phyloP scores from a whole-genome alignment of 2,329 filamentous ascomycete genomes.

The Penicillium brasilianum region DNA sequence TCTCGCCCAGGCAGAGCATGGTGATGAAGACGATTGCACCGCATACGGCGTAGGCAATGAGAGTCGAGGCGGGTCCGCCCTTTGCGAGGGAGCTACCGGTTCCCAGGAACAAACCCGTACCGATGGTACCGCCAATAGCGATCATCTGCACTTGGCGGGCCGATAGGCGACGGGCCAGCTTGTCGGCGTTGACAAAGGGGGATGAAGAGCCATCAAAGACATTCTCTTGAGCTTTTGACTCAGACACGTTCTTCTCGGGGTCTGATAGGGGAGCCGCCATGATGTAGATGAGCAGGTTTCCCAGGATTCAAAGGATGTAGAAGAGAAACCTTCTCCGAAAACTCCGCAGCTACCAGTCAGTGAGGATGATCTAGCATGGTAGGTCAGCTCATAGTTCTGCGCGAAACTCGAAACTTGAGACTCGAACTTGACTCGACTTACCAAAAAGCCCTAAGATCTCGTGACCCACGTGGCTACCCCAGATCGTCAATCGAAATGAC shows the following conservation, averaged over 20 bases:
- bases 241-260: slow-evolving; percentile 32
- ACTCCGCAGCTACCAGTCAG: not conserved
- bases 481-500: slow-evolving; percentile 11
- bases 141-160: slow-evolving; percentile 72
- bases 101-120: slow-evolving; percentile 66
- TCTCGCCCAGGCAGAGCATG: slow-evolving; percentile 65
- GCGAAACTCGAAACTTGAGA: not conserved
- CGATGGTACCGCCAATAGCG: slow-evolving; percentile 56
- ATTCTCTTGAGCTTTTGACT: slow-evolving; percentile 21
- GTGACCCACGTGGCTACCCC: slow-evolving; percentile 28
- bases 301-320: not conserved
- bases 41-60: slow-evolving; percentile 63
- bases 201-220: slow-evolving; percentile 20
- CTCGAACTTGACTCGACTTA: slow-evolving; percentile 16
- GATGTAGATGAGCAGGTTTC: not conserved
- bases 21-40: slow-evolving; percentile 64
- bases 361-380: not conserved
- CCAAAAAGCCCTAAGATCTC: slow-evolving; percentile 23
- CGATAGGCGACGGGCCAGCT: slow-evolving; percentile 61
- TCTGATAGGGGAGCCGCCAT: slow-evolving; percentile 27
- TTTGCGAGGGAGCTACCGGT: slow-evolving; percentile 65
- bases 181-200: slow-evolving; percentile 47
- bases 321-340: too few species aligned
- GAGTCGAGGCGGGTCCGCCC: slow-evolving; percentile 64
- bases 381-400: slow-evolving; percentile 1